These are phyloP conservation scores for Rhodotorula glutinis DNA, from an alignment of 1,284 basidiomycete genomes.

Conservation along the genomic window DNA sequence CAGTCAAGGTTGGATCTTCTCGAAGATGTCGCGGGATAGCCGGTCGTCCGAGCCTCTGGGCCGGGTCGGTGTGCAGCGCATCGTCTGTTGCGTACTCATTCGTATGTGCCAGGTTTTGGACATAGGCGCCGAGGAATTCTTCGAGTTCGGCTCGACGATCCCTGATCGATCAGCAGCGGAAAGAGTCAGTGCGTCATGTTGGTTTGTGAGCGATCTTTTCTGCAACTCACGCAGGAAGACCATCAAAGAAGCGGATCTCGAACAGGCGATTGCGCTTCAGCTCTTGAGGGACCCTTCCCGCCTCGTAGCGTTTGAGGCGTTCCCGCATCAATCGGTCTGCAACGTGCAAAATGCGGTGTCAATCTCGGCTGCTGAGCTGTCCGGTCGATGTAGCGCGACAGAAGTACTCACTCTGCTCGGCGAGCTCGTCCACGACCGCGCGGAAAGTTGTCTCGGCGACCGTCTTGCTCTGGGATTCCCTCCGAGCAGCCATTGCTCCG, in stretches of 20 bases:
- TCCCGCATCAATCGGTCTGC: slow-evolving; percentile 31
- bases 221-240: slow-evolving; percentile 27
- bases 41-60: not conserved
- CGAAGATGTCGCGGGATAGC: not conserved
- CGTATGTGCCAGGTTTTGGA: slow-evolving; percentile 8
- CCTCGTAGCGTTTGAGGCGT: slow-evolving; percentile 32
- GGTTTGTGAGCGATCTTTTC: not conserved
- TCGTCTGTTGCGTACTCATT: not conserved
- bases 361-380: too few relatives aligned
- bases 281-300: slow-evolving; percentile 16
- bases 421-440: slow-evolving; percentile 34
- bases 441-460: slow-evolving; percentile 24
- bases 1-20: slow-evolving; percentile 11
- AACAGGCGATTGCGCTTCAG: slow-evolving; percentile 34
- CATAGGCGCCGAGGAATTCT: slow-evolving; percentile 28
- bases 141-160: slow-evolving; percentile 30
- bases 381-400: too few relatives aligned
- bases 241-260: slow-evolving; percentile 35
- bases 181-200: not conserved
- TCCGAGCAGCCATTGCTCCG: not conserved
- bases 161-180: slow-evolving; percentile 3
- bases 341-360: too few relatives aligned
- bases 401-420: slow-evolving; percentile 28
- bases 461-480: not conserved
- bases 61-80: too few relatives aligned